phyloP scores from a whole-genome alignment of 768 basidiomycete genomes.

The Leucosporidium scottii region DNA sequence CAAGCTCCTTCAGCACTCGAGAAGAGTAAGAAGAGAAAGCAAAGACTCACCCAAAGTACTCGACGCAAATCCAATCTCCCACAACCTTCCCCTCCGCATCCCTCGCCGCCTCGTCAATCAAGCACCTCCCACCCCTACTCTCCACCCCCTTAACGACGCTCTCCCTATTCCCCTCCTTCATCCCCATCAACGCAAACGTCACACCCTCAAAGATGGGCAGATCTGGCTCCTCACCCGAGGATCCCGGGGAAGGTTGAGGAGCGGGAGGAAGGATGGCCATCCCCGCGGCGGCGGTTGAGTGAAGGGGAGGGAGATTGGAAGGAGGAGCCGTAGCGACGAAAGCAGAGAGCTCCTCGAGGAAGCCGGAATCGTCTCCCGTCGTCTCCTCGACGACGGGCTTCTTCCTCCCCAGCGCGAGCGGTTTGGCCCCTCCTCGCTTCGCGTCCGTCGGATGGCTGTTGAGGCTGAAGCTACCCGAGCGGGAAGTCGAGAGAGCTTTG shows the following conservation, averaged over 20 bases:
- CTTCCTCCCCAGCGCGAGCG: no score
- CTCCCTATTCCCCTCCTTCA: not conserved
- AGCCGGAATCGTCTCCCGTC: conserved; percentile 12
- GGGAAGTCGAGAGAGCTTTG: conserved; percentile 13
- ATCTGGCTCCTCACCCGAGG: not conserved
- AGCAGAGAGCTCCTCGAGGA: conserved; percentile 4
- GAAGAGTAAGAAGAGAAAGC: no score
- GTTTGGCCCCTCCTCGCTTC: not conserved
- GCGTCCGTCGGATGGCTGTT: not conserved
- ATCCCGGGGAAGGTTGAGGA: no score
- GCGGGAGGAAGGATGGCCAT: no score
- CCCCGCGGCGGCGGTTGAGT: no score
- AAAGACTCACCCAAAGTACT: not conserved
- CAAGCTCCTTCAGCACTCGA: no score
- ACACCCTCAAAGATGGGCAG: conserved; percentile 11
- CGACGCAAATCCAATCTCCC: not conserved
- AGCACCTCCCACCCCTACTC: not conserved
- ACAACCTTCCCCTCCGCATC: not conserved
- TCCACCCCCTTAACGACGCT: not conserved
- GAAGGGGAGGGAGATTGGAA: no score
- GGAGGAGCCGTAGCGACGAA: no score
- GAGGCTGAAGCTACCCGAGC: not conserved
- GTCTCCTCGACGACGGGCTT: not conserved
- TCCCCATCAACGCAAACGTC: conserved; percentile 8
- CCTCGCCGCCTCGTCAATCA: not conserved